phyloP scores from a whole-genome alignment of 148 eudicot genomes.

The Nepenthes mirabilis region DNA sequence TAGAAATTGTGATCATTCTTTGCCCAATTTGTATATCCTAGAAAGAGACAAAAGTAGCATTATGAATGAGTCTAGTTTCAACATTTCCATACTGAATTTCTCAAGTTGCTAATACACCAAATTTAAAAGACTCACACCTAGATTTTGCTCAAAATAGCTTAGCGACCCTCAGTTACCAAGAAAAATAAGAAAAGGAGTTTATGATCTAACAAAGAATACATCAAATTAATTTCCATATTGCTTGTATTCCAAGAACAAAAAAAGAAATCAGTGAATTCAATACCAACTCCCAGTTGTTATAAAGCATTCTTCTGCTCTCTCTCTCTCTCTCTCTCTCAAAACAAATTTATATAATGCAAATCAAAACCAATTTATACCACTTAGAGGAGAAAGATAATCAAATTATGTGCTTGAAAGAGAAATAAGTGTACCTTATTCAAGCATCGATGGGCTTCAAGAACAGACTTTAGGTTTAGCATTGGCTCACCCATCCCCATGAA shows the following conservation, averaged over 20 bases:
- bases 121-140: background rate
- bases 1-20: slow-evolving; percentile 96
- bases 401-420: slow-evolving; percentile 4
- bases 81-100: background rate
- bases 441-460: slow-evolving; percentile 90
- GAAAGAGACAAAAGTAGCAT: slow-evolving; percentile 2
- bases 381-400: background rate
- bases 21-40: slow-evolving; percentile 95
- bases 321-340: no score
- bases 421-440: slow-evolving; percentile 56
- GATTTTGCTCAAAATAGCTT: background rate
- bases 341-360: background rate
- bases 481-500: slow-evolving; percentile 99
- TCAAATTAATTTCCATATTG: no score
- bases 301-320: no score
- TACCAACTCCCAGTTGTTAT: no score
- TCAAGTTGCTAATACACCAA: background rate
- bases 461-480: slow-evolving; percentile 89
- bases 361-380: background rate
- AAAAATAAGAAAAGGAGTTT: no score
- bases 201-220: no score
- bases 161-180: no score
- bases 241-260: no score
- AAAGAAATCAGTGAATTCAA: no score
- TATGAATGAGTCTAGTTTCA: background rate